phyloP scores from a whole-genome alignment of 345 rosid genomes.

The Lenwebbia sp. region DNA sequence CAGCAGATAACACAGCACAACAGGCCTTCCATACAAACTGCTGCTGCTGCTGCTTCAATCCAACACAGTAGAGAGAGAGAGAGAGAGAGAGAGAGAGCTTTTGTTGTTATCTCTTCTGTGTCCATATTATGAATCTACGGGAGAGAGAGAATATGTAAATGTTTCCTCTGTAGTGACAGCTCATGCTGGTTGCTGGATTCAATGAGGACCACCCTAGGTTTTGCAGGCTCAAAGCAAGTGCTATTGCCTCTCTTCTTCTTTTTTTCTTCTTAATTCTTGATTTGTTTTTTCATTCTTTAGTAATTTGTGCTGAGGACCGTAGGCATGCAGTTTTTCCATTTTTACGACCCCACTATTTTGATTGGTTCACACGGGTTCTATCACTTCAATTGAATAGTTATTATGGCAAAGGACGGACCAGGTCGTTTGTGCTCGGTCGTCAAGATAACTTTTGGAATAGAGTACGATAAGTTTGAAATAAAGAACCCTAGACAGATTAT shows the following conservation, averaged over 20 bases:
- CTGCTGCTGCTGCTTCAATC: not conserved
- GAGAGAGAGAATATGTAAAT: not conserved
- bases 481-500: not conserved
- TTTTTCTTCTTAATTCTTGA: not conserved
- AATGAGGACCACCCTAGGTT: not conserved
- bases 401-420: not conserved
- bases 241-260: not conserved
- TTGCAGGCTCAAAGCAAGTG: not conserved
- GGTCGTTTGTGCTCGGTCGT: not conserved
- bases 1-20: not conserved
- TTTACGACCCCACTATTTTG: not conserved
- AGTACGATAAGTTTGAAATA: not conserved
- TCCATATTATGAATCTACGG: not conserved
- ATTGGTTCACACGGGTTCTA: not conserved
- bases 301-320: not conserved
- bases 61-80: not conserved
- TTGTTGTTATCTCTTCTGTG: not conserved
- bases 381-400: not conserved
- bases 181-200: not conserved
- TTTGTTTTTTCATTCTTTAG: not conserved
- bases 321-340: not conserved
- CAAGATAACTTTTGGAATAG: not conserved
- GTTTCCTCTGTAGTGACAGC: not conserved
- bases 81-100: not conserved
- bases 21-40: not conserved